A percentile compares a stretch with the other conserved stretches of the same genome.
Conservation (phyloP, 2,329 filamentous ascomycete species). For the Verticillium nonalfalfae region DNA sequence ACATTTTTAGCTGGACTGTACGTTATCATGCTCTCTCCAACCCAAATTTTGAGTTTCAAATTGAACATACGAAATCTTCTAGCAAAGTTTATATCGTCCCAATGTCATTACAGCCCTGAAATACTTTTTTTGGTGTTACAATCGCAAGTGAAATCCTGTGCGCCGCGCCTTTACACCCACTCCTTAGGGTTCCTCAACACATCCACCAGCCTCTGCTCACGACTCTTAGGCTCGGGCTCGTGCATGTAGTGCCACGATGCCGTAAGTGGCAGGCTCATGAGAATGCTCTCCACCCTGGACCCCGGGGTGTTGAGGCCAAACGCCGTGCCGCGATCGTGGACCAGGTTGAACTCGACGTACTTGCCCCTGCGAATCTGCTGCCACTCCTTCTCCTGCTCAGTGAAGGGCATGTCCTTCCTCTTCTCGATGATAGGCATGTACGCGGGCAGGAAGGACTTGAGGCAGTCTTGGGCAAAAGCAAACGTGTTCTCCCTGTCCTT, state of each 20-base stretch:
- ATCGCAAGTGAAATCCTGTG: background rate
- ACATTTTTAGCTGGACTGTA: background rate
- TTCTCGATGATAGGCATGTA: conserved; percentile 86
- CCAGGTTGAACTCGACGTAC: conserved; percentile 97
- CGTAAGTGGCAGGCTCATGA: conserved; percentile 93
- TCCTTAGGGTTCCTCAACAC: conserved; percentile 60
- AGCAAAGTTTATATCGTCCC: background rate
- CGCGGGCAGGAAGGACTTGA: conserved; percentile 81
- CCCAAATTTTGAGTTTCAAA: background rate
- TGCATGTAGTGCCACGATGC: conserved; percentile 97
- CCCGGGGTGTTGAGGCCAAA: conserved; percentile 93
- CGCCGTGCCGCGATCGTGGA: conserved; percentile 90
- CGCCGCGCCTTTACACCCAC: conserved; percentile 48
- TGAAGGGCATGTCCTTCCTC: conserved; percentile 89
- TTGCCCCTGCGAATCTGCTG: conserved; percentile 90
- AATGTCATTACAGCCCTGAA: background rate
- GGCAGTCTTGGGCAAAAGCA: conserved; percentile 77
- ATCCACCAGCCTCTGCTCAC: conserved; percentile 76
- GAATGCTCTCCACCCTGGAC: conserved; percentile 87
- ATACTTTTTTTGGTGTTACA: background rate
- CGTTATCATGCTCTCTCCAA: background rate
- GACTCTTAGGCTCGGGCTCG: conserved; percentile 64
- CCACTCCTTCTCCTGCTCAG: conserved; percentile 84
- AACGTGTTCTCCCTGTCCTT: conserved; percentile 88
- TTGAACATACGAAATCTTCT: conserved; percentile 1